A percentile compares a stretch with the other conserved stretches of the same genome.
These are phyloP conservation scores for Rhizophagus clarus DNA, from an alignment of 192 early-diverging fungal species.

Conservation along the genomic window DNA sequence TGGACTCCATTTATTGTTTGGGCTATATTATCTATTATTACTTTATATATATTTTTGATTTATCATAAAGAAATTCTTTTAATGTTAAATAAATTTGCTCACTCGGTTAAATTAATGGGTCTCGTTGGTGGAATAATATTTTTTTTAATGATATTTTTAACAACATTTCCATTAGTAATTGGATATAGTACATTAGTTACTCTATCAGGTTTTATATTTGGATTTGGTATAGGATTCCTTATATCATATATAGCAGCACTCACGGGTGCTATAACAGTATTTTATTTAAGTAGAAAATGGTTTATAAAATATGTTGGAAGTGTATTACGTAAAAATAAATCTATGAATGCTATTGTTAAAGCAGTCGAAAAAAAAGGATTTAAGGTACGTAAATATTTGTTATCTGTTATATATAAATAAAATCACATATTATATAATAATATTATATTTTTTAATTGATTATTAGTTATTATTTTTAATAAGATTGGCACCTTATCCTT, in stretches of 20 bases:
- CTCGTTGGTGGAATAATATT: constrained; percentile 12
- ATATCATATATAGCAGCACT: constrained; percentile 64
- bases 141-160: constrained; percentile 46
- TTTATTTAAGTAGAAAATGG: constrained; percentile 52
- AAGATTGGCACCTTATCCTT: constrained; percentile 74
- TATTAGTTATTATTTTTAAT: constrained; percentile 64
- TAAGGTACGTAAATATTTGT: constrained; percentile 44
- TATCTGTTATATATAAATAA: neutral
- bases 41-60: neutral
- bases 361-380: constrained; percentile 66
- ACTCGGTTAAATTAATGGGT: neutral
- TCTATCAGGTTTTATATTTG: constrained; percentile 68
- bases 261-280: constrained; percentile 54
- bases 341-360: constrained; percentile 51
- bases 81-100: constrained; percentile 1
- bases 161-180: constrained; percentile 69
- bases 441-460: neutral
- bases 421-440: neutral
- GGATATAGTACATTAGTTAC: constrained; percentile 69
- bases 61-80: neutral
- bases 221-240: constrained; percentile 58
- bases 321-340: constrained; percentile 48
- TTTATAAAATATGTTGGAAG: constrained; percentile 46
- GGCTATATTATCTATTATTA: neutral
- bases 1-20: constrained; percentile 1